Percentiles rank a stretch among this genome's conserved stretches.
Evolutionary conservation across 2,329 filamentous ascomycete genomes (phyloP).

Genomic region (Rachicladosporium sp.): DNA sequence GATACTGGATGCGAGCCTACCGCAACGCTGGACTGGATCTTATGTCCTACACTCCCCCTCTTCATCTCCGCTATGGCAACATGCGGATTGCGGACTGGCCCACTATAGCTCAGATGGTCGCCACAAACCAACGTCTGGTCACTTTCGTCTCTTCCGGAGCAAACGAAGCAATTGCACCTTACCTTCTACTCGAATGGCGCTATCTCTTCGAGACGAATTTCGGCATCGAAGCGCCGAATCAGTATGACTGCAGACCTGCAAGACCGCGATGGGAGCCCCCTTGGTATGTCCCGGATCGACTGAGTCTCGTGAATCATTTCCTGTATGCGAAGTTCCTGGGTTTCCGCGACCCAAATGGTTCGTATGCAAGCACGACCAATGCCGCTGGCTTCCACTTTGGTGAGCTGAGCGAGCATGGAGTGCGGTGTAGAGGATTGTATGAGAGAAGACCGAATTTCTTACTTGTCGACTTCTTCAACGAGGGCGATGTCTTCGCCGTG

Average conservation of each 20-base stretch:
- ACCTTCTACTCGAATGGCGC: constrained; percentile 24
- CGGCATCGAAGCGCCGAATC: constrained; percentile 20
- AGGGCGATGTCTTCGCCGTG: constrained; percentile 17
- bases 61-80: constrained; percentile 11
- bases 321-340: constrained; percentile 32
- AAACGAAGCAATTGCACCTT: constrained; percentile 27
- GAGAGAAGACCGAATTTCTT: constrained; percentile 29
- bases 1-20: constrained; percentile 35
- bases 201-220: constrained; percentile 38
- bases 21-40: constrained; percentile 40
- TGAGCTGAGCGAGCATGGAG: constrained; percentile 32
- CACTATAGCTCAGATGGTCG: constrained; percentile 29
- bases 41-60: constrained; percentile 27
- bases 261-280: constrained; percentile 25
- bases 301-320: constrained; percentile 33
- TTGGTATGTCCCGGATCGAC: constrained; percentile 29
- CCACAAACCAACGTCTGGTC: constrained; percentile 28
- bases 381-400: constrained; percentile 27
- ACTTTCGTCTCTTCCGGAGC: constrained; percentile 34
- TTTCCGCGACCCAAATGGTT: constrained; percentile 30
- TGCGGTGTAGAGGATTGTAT: constrained; percentile 27
- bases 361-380: constrained; percentile 29
- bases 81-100: constrained; percentile 29
- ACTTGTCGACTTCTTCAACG: constrained; percentile 27
- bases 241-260: constrained; percentile 25